Conservation (phyloP, 2,329 filamentous ascomycete genomes). For the Cladosporium sp. region DNA sequence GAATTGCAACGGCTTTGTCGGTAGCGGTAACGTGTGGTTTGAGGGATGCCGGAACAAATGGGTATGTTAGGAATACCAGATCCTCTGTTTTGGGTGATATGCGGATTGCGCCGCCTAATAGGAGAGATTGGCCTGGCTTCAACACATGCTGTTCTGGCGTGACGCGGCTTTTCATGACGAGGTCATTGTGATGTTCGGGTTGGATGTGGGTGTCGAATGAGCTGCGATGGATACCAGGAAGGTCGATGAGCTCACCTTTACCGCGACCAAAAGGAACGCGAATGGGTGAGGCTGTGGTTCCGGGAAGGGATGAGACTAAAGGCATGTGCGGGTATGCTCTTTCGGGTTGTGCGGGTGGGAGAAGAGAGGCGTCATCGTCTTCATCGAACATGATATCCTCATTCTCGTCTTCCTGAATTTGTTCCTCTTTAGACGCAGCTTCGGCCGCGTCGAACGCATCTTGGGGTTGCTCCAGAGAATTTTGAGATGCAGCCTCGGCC, state of each 20-base stretch:
- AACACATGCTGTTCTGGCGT: slow-evolving; percentile 68
- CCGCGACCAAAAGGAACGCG: slow-evolving; percentile 83
- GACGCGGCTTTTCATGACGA: slow-evolving; percentile 75
- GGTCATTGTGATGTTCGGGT: slow-evolving; percentile 57
- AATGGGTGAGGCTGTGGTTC: slow-evolving; percentile 93
- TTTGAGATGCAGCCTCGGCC: background rate
- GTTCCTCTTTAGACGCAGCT: background rate
- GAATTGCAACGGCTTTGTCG: slow-evolving; percentile 71
- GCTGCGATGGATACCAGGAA: slow-evolving; percentile 76
- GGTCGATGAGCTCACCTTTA: slow-evolving; percentile 85
- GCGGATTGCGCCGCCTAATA: slow-evolving; percentile 75
- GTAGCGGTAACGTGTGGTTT: slow-evolving; percentile 71
- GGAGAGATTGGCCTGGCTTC: slow-evolving; percentile 70
- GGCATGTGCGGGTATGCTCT: slow-evolving; percentile 78
- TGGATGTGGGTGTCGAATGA: slow-evolving; percentile 67
- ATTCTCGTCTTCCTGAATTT: slow-evolving; percentile 14
- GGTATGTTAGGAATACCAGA: slow-evolving; percentile 69
- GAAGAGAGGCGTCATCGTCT: slow-evolving; percentile 41
- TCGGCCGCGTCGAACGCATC: slow-evolving; percentile 11
- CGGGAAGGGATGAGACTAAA: slow-evolving; percentile 77
- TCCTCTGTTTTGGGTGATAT: slow-evolving; percentile 70
- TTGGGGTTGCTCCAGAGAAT: background rate
- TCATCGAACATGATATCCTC: slow-evolving; percentile 23
- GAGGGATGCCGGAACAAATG: slow-evolving; percentile 67
- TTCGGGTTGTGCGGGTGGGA: slow-evolving; percentile 72